These are phyloP conservation scores for Asterophora lycoperdoides DNA, from an alignment of 768 basidiomycete genomes.

Conservation along the genomic window DNA sequence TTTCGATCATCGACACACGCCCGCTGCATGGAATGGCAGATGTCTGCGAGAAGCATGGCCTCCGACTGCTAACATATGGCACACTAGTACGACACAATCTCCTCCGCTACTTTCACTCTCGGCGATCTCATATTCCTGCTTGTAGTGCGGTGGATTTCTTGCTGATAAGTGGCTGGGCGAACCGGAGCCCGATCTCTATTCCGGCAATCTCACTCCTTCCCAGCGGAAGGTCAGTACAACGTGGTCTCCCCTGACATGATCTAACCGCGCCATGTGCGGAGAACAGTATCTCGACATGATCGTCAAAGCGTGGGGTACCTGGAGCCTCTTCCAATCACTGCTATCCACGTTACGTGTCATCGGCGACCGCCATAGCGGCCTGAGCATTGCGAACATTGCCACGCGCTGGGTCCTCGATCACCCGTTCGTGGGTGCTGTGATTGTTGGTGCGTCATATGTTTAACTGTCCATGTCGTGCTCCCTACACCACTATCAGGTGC, in stretches of 20 bases:
- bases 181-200: conserved; percentile 70
- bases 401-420: conserved; percentile 84
- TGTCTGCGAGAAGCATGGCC: conserved; percentile 65
- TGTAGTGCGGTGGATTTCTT: conserved; percentile 79
- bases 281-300: conserved; percentile 81
- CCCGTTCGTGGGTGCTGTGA: conserved; percentile 69
- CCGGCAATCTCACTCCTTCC: conserved; percentile 67
- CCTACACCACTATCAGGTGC: conserved; percentile 41
- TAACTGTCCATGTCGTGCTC: background rate
- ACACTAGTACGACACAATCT: conserved; percentile 52
- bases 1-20: conserved; percentile 77
- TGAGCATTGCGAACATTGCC: conserved; percentile 74
- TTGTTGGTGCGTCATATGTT: conserved; percentile 51
- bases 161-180: conserved; percentile 68
- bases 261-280: conserved; percentile 1
- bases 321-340: conserved; percentile 70
- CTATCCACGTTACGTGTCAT: conserved; percentile 55
- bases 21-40: conserved; percentile 74
- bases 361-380: conserved; percentile 60
- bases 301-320: conserved; percentile 71
- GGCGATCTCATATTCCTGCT: background rate
- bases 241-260: conserved; percentile 1
- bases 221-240: conserved; percentile 61
- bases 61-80: conserved; percentile 80
- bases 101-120: background rate